phyloP scores from a whole-genome alignment of 768 basidiomycete genomes.

The Kwoniella mangroviensis region DNA sequence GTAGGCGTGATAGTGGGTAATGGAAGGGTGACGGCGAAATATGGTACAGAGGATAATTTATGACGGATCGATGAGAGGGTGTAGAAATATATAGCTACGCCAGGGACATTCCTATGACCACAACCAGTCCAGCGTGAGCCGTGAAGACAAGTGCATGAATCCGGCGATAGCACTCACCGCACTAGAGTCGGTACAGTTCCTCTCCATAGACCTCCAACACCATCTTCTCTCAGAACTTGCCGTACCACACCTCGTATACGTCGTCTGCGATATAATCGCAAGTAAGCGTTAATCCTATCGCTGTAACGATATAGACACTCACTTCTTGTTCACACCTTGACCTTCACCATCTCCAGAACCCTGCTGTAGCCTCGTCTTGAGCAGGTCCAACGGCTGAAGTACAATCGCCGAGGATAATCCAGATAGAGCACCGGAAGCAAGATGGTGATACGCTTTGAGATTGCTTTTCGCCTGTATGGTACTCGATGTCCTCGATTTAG shows the following conservation, averaged over 20 bases:
- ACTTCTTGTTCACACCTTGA: not conserved
- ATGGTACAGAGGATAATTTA: slow-evolving; percentile 71
- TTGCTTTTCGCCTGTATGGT: slow-evolving; percentile 5
- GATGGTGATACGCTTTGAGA: slow-evolving; percentile 49
- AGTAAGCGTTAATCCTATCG: too few species aligned
- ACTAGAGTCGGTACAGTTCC: slow-evolving; percentile 81
- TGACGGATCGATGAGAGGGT: slow-evolving; percentile 79
- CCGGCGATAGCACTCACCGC: slow-evolving; percentile 60
- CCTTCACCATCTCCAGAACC: slow-evolving; percentile 9
- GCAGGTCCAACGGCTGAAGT: slow-evolving; percentile 68
- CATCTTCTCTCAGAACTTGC: slow-evolving; percentile 68
- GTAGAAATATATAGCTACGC: slow-evolving; percentile 90
- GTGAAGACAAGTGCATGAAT: not conserved
- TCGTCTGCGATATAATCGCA: not conserved
- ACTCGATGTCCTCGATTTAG: slow-evolving; percentile 12
- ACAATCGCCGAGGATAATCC: slow-evolving; percentile 54
- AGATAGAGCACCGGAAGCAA: slow-evolving; percentile 52
- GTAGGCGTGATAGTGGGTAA: not conserved
- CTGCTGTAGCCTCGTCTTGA: slow-evolving; percentile 92
- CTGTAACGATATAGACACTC: not conserved
- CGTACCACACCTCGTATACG: slow-evolving; percentile 33
- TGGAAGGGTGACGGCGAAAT: slow-evolving; percentile 64
- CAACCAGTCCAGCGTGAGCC: slow-evolving; percentile 5
- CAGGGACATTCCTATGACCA: slow-evolving; percentile 77
- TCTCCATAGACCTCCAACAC: slow-evolving; percentile 78